These are phyloP conservation scores for Claviceps sorghi DNA, from an alignment of 2,329 filamentous ascomycete species.

Conservation along the genomic window DNA sequence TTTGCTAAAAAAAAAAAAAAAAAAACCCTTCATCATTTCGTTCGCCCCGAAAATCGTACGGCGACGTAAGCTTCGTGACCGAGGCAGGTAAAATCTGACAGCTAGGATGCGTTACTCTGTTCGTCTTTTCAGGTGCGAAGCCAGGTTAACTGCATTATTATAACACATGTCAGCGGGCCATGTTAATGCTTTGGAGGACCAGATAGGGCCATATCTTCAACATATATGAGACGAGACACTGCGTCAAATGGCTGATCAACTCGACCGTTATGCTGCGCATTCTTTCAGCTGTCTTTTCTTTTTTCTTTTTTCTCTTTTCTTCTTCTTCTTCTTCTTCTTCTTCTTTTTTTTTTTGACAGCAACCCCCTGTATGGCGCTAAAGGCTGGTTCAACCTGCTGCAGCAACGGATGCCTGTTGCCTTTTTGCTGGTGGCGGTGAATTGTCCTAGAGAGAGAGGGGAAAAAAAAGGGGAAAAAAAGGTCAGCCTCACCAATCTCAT, in stretches of 20 bases:
- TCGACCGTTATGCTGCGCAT: neutral
- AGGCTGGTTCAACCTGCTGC: conserved; percentile 20
- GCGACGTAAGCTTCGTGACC: neutral
- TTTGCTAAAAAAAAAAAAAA: neutral
- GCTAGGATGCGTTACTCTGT: neutral
- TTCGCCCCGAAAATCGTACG: neutral
- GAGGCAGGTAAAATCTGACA: neutral
- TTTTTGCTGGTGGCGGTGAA: conserved; percentile 24
- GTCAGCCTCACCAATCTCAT: conserved; percentile 13
- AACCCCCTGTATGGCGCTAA: neutral
- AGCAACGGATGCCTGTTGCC: conserved; percentile 27
- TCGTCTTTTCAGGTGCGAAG: conserved; percentile 1
- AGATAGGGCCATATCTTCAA: conserved; percentile 3
- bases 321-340: too few relatives aligned
- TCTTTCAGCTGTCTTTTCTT: neutral
- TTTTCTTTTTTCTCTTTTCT: too few relatives aligned
- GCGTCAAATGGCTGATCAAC: neutral
- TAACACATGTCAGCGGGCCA: conserved; percentile 4
- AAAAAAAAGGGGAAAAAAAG: neutral
- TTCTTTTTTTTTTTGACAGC: too few relatives aligned
- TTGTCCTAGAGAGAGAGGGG: conserved; percentile 19
- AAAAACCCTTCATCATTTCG: neutral
- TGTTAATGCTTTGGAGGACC: neutral
- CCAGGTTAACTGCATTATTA: conserved; percentile 2
- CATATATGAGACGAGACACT: neutral